A percentile compares a stretch with the other conserved stretches of the same genome.
phyloP scores from a whole-genome alignment of 441 rosid species.

The Pelargonium citronellum region DNA sequence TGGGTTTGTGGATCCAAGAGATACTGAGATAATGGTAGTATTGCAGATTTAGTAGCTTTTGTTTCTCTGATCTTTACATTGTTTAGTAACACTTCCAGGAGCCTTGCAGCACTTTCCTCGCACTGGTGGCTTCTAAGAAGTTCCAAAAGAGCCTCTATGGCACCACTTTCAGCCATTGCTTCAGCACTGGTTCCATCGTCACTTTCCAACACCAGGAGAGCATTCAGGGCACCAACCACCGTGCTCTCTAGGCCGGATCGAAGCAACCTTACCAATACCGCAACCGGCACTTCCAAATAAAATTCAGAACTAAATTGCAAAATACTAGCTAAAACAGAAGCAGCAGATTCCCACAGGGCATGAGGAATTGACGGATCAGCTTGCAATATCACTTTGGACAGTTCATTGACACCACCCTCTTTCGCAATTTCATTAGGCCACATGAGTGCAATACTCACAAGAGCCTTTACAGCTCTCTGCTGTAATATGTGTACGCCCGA shows the following conservation, averaged over 20 bases:
- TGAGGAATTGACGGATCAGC: slow-evolving; percentile 93
- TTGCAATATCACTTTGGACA: slow-evolving; percentile 88
- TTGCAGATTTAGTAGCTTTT: slow-evolving; percentile 85
- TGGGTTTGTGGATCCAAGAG: slow-evolving; percentile 99
- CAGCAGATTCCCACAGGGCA: slow-evolving; percentile 95
- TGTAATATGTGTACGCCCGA: slow-evolving; percentile 87
- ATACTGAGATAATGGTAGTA: slow-evolving; percentile 89
- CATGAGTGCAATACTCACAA: slow-evolving; percentile 75
- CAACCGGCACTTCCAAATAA: slow-evolving; percentile 95
- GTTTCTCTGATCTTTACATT: slow-evolving; percentile 97
- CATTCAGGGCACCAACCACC: slow-evolving; percentile 80
- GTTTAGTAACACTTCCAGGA: slow-evolving; percentile 88
- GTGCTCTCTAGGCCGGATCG: slow-evolving; percentile 84
- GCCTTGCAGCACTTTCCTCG: slow-evolving; percentile 96
- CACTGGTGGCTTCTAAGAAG: slow-evolving; percentile 94
- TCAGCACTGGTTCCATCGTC: slow-evolving; percentile 97
- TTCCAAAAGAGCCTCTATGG: slow-evolving; percentile 96
- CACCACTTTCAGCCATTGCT: slow-evolving; percentile 99
- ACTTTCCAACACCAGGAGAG: slow-evolving; percentile 96
- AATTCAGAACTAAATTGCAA: slow-evolving; percentile 96
- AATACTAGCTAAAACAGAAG: slow-evolving; percentile 78
- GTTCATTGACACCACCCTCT: slow-evolving; percentile 93
- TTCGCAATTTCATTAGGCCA: slow-evolving; percentile 99
- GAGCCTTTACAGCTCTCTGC: slow-evolving; percentile 99
- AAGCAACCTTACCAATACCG: slow-evolving; percentile 89